Base-by-base conservation (phyloP, 495 filamentous ascomycete species). In the Bacidia rubella region DNA sequence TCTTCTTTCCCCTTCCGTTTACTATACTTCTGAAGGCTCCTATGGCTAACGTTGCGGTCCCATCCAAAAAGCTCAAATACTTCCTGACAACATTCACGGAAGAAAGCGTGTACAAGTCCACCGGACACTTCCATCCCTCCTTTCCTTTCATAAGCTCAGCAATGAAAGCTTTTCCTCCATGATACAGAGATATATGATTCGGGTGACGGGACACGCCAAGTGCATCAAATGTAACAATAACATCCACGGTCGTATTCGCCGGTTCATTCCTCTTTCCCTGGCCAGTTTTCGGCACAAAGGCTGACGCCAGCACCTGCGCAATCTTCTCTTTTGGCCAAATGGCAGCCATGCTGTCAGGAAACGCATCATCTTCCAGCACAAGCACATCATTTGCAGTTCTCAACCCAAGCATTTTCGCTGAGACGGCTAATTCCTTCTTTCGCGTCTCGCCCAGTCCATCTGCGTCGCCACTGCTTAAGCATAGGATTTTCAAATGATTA, bases 401-500 rank as follows among this genome's bases (percentile, higher is more conserved):
- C 20, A 98, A 64, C 7, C 92, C 92, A 17, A 98, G 76, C 19
- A 76, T 66, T 49, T 81, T 61, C 9, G 82, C 88, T 58, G 82
- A 87, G 63, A 86, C 80, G 24, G 81, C 73, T 17, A 98, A 79
- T 68, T 98, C 92, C 57, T 79, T 75, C 63, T 85, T 86, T 54
- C 92, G 77, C 43, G 78, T 82, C 52, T 83, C 75, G 52, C 92
- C 92, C 25, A 95, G 76, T 17, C 87, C 87, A 58, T 92, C 87
- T 20, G 92, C 88, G 62, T 96, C 74, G 81, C 85, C 86, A 56
- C 77, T 88, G 65, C 86, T 90, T 49, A 98, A 70, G 67, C 92
- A 98, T 27, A 98, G 73, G 57, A 98, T 92, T 67, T 90, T 89
- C 56, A 98, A 72, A 61, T 88, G 86, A 62, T 98, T 98, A 1